phyloP scores from a whole-genome alignment of 148 eudicot species.

The Vaccinium corymbosum region DNA sequence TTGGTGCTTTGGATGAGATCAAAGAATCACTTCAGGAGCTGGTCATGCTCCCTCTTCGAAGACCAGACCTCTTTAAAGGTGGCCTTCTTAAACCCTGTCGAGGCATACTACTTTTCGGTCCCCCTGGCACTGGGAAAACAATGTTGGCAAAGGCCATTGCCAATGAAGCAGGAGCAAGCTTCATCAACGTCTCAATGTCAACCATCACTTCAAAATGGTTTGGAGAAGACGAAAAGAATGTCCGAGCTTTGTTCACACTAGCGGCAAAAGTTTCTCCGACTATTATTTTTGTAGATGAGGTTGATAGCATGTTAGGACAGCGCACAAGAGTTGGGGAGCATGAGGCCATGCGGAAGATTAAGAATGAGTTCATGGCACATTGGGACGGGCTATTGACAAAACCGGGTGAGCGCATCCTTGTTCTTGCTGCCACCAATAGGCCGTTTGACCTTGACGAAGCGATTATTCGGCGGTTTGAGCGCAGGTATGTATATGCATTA shows the following conservation, averaged over 20 bases:
- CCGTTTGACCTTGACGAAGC: conserved; percentile 97
- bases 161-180: conserved; percentile 96
- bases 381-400: conserved; percentile 93
- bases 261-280: conserved; percentile 93
- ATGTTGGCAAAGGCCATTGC: conserved; percentile 97
- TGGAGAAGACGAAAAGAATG: conserved; percentile 96
- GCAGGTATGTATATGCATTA: conserved; percentile 49
- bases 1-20: conserved; percentile 76
- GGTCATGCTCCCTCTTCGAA: conserved; percentile 84
- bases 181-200: conserved; percentile 92
- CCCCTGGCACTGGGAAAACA: conserved; percentile 93
- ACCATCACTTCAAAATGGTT: conserved; percentile 97
- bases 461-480: conserved; percentile 89
- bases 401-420: conserved; percentile 81
- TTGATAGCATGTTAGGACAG: conserved; percentile 95
- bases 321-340: conserved; percentile 90
- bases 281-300: conserved; percentile 87
- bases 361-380: conserved; percentile 93
- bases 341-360: conserved; percentile 92
- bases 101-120: conserved; percentile 82
- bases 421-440: conserved; percentile 94
- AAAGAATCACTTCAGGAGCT: conserved; percentile 89
- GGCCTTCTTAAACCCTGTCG: conserved; percentile 94
- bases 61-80: conserved; percentile 90
- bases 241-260: conserved; percentile 82